Evolutionary conservation across 306 rosid species (phyloP).

Genomic region (Prunus campanulata): DNA sequence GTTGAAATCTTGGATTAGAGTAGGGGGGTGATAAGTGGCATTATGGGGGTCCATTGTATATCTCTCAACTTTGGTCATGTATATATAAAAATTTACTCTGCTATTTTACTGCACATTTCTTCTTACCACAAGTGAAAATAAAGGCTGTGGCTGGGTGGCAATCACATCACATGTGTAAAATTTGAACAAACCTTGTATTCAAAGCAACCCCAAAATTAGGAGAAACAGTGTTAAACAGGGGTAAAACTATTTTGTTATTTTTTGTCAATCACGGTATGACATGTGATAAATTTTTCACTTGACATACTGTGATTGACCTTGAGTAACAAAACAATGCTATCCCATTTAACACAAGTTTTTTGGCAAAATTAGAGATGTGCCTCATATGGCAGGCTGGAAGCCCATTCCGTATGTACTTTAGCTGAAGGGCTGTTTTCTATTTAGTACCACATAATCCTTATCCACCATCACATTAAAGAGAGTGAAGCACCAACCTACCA

Average conservation of each 20-base stretch:
- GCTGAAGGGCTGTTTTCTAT: not conserved
- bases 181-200: not conserved
- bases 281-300: too few species aligned
- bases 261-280: rapidly evolving
- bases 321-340: not conserved
- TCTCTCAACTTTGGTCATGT: slow-evolving; percentile 29
- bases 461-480: not conserved
- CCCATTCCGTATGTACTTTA: not conserved
- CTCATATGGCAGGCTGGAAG: not conserved
- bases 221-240: not conserved
- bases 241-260: rapidly evolving
- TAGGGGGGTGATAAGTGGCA: slow-evolving; percentile 26
- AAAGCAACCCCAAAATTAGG: not conserved
- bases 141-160: not conserved
- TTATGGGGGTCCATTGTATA: slow-evolving; percentile 23
- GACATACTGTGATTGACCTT: not conserved
- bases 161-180: not conserved
- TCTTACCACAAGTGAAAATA: slow-evolving; percentile 1
- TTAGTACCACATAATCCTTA: not conserved
- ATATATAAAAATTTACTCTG: slow-evolving; percentile 24
- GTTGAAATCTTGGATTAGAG: slow-evolving; percentile 27
- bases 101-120: slow-evolving; percentile 21
- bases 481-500: not conserved
- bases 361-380: not conserved
- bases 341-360: not conserved